Percentiles rank a stretch among this genome's conserved stretches.
Evolutionary conservation across 148 eudicot species (phyloP).

Genomic region (Amaranthus cruentus): DNA sequence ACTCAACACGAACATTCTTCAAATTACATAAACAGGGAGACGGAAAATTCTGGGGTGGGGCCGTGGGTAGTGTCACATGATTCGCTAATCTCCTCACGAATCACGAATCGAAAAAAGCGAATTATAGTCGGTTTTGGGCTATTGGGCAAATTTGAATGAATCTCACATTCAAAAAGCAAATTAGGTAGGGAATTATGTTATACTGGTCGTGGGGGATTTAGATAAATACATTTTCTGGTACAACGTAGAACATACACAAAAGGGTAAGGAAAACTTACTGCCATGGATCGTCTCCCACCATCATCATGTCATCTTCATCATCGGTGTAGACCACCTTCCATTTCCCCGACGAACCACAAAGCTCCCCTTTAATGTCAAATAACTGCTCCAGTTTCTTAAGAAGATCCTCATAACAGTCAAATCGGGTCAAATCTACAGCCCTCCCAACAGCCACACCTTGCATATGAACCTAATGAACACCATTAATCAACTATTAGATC

Average conservation of each 20-base stretch:
- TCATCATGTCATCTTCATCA: slow-evolving; percentile 90
- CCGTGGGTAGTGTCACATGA: too few species aligned
- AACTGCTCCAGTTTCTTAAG: slow-evolving; percentile 70
- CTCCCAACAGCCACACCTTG: slow-evolving; percentile 95
- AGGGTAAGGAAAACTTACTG: slow-evolving; percentile 48
- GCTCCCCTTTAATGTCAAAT: slow-evolving; percentile 80
- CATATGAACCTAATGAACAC: slow-evolving; percentile 74
- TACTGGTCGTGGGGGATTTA: too few species aligned
- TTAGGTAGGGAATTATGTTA: too few species aligned
- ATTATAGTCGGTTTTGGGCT: too few species aligned
- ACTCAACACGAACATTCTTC: too few species aligned
- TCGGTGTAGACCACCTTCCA: slow-evolving; percentile 95
- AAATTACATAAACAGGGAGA: too few species aligned
- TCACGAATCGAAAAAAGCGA: too few species aligned
- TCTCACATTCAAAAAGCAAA: too few species aligned
- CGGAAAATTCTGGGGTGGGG: too few species aligned
- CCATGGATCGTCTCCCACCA: slow-evolving; percentile 99
- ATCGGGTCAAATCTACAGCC: slow-evolving; percentile 74
- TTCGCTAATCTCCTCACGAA: too few species aligned
- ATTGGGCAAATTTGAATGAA: too few species aligned
- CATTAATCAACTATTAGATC: neutral
- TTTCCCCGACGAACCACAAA: slow-evolving; percentile 56
- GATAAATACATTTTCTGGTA: neutral
- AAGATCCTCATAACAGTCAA: slow-evolving; percentile 63
- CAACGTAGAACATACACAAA: neutral